Evolutionary conservation across 805 yeast genomes (phyloP).

Genomic region (Aciculoconidium aculeatum): DNA sequence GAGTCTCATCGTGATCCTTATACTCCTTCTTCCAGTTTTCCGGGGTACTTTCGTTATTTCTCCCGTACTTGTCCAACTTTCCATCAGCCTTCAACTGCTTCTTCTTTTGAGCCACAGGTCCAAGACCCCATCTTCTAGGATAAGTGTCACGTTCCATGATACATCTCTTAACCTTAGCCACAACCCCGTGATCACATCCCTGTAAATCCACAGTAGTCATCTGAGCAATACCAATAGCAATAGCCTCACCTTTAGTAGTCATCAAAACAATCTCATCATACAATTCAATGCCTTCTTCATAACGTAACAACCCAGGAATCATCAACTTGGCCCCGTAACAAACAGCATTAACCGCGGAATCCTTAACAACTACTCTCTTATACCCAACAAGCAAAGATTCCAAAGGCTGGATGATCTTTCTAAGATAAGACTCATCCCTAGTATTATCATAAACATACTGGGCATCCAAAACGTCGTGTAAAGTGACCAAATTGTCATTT

Average conservation of each 20-base stretch:
- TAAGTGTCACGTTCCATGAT: conserved; percentile 99
- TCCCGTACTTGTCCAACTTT: conserved; percentile 92
- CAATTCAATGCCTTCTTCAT: conserved; percentile 95
- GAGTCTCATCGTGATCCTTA: conserved; percentile 58
- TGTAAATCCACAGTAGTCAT: conserved; percentile 98
- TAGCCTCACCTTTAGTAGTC: conserved; percentile 99
- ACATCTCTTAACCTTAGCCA: conserved; percentile 97
- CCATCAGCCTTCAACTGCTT: conserved; percentile 97
- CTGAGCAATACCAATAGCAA: conserved; percentile 97
- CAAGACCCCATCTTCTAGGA: conserved; percentile 99
- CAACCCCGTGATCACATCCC: conserved; percentile 96
- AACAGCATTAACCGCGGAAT: conserved; percentile 95
- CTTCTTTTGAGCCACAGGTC: conserved; percentile 98
- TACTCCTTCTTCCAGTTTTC: conserved; percentile 84
- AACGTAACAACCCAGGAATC: conserved; percentile 97
- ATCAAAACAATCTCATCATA: conserved; percentile 96
- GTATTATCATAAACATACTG: conserved; percentile 97
- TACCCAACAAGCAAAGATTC: conserved; percentile 91
- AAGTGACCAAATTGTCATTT: conserved; percentile 84
- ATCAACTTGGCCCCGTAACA: conserved; percentile 98
- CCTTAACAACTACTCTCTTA: conserved; percentile 90
- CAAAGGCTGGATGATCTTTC: conserved; percentile 90
- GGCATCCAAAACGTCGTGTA: conserved; percentile 97
- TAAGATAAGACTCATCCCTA: conserved; percentile 90
- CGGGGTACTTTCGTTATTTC: conserved; percentile 91